Evolutionary conservation across 805 yeast species (phyloP), one percentile per base, ranked within the genome.

Genomic region (Cyberlindnera euphorbiae): DNA sequence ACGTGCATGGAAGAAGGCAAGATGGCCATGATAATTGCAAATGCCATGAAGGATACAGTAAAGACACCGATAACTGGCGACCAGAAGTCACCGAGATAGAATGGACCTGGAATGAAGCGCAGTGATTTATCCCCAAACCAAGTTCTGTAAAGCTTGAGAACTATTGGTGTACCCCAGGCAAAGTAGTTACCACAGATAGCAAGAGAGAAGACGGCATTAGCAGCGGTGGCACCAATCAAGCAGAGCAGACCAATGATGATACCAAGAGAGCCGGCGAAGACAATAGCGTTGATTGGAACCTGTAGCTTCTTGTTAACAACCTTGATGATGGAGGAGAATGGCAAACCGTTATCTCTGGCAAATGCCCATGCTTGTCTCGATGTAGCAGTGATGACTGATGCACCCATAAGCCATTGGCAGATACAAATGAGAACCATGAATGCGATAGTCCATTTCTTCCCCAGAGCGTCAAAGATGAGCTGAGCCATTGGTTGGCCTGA

Each of bases 311-410:
- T 63, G 52, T 80, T 65, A 33, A 80, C 81, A 30, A 64, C 71
- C 47, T 76, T 73, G 41, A 79, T 67, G 47, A 60, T 56, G 24
- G 65, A 53, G 18, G 78, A 66, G 50, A 77, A 63, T 13, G 86
- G 84, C 43, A 79, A 64, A 12, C 87, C 88, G 49, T 79, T 78
- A 55, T 82, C 90, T 62, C 90, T 73, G 27, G 85, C 77, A 56
- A 80, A 78, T 1, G 87, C 86, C 77, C 82, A 81, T 32, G 78
- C 67, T 56, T 80, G 87, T 57, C 88, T 71, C 5, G 84, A 77
- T 6, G 74, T 69, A 9, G 86, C 85, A 32, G 78, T 69, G 32
- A 78, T 61, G 34, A 73, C 68, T 5, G 82, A 75, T 17, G 75
- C 69, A 19, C 82, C 82, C 85, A 79, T 79, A 34, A 78, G 58